Evolutionary conservation across 2,329 filamentous ascomycete genomes (phyloP), one percentile per base, ranked within the genome.

Genomic region (Capronia epimyces): DNA sequence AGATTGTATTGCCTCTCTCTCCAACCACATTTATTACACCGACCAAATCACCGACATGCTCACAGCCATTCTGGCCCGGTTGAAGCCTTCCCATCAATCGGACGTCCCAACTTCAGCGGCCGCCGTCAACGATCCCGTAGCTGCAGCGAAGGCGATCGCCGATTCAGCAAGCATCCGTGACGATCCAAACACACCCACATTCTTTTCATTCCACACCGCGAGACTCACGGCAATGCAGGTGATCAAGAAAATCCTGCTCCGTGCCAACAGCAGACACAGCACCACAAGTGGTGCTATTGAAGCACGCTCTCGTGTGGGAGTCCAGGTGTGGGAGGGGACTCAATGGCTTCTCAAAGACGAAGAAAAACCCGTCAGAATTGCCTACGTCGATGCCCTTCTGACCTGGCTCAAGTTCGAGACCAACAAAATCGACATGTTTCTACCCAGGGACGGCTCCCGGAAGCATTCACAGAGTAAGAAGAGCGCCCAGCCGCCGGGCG

Each of bases 11-110:
- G 89, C 89, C n/a, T 82, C 90, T 65, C 74, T 98, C 22, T 89
- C 90, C 2, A 95, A 88, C 0, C 93, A 98, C 64, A 84, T 96
- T 25, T 98, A 98, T 72, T 98, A 98, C 66, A 87, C 87, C 1
- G 91, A 97, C 62, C 93, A 98, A 68, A 88, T 97, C 49, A 83
- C 87, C 1, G 93, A 98, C 68, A 96, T 97, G 89, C 82, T 96
- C 45, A 79, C 83, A 16, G 82, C 88, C 0, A 84, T 97, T 39
- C 72, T 97, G 13, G 72, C 80, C 24, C 84, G 89, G 16, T 75
- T 97, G 24, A 93, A 87, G 67, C 87, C 89, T 2, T 71, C 74
- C 9, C 55, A 65, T 13, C 64, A 67, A 32, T 71, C 75, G 2
- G 71, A 72, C 13, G 66, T 73, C 12, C 64, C 74, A 3, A 68